phyloP scores from a whole-genome alignment of 2,329 filamentous ascomycete species.

The Curvularia sp. region DNA sequence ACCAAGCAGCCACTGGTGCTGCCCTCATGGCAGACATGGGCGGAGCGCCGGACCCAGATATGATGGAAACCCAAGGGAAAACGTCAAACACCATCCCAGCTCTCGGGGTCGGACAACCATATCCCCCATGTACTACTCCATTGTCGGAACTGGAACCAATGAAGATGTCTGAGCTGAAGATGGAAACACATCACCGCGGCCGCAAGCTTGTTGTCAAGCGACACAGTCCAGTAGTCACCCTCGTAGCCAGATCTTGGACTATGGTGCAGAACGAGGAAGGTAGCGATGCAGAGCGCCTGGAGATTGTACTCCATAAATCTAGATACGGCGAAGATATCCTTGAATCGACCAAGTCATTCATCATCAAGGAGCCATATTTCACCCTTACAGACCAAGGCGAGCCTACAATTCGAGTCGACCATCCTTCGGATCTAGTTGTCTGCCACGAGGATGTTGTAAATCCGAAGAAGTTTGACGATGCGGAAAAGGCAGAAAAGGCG shows the following conservation, averaged over 20 bases:
- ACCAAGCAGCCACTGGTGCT: conserved; percentile 39
- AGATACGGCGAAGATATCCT: conserved; percentile 47
- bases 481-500: conserved; percentile 40
- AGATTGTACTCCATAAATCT: conserved; percentile 36
- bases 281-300: conserved; percentile 44
- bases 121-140: conserved; percentile 30
- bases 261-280: conserved; percentile 48
- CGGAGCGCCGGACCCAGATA: conserved; percentile 32
- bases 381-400: conserved; percentile 52
- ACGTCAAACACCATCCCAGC: conserved; percentile 31
- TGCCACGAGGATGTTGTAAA: conserved; percentile 35
- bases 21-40: conserved; percentile 43
- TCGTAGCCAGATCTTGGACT: conserved; percentile 44
- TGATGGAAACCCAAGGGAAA: conserved; percentile 24
- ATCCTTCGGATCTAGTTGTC: conserved; percentile 58
- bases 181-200: conserved; percentile 54
- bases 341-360: conserved; percentile 42
- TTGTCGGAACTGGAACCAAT: conserved; percentile 31
- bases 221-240: conserved; percentile 38
- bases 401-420: conserved; percentile 61
- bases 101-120: conserved; percentile 32
- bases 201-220: conserved; percentile 46
- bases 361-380: conserved; percentile 65
- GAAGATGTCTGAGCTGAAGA: conserved; percentile 44
- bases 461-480: conserved; percentile 40